These are phyloP conservation scores for Ophiostoma montium DNA, from an alignment of 2,329 filamentous ascomycete species.

Conservation along the genomic window DNA sequence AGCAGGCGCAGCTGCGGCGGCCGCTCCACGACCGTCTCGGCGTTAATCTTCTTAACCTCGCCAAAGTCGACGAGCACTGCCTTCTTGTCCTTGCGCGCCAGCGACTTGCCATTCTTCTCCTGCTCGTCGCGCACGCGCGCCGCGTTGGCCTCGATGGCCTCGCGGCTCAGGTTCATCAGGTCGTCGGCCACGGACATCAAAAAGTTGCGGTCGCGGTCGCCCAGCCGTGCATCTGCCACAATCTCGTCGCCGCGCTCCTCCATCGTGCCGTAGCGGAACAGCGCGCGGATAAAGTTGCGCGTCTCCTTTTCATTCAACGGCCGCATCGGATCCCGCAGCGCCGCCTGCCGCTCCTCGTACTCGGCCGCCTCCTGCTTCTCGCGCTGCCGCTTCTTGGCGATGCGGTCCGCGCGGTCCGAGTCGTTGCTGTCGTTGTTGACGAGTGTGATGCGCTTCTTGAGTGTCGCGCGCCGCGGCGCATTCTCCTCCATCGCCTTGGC, in stretches of 20 bases:
- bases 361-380: conserved; percentile 58
- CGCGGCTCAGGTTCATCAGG: conserved; percentile 45
- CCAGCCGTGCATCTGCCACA: conserved; percentile 70
- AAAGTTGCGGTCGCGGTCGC: conserved; percentile 68
- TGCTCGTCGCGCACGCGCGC: conserved; percentile 67
- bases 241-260: conserved; percentile 81
- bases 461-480: conserved; percentile 60
- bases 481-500: conserved; percentile 73
- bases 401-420: conserved; percentile 48
- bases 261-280: conserved; percentile 80
- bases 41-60: conserved; percentile 88
- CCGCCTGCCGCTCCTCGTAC: conserved; percentile 57
- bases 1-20: conserved; percentile 80
- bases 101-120: conserved; percentile 62
- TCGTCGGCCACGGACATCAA: conserved; percentile 64
- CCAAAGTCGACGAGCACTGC: conserved; percentile 91
- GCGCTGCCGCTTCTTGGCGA: conserved; percentile 51
- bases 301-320: conserved; percentile 86
- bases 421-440: conserved; percentile 19
- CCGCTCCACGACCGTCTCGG: conserved; percentile 84
- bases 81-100: conserved; percentile 96
- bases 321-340: conserved; percentile 71
- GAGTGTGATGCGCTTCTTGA: conserved; percentile 37
- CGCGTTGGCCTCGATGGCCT: conserved; percentile 51
- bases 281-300: conserved; percentile 78